Base-by-base conservation (phyloP, 2,329 filamentous ascomycete species). In the Claviceps africana region DNA sequence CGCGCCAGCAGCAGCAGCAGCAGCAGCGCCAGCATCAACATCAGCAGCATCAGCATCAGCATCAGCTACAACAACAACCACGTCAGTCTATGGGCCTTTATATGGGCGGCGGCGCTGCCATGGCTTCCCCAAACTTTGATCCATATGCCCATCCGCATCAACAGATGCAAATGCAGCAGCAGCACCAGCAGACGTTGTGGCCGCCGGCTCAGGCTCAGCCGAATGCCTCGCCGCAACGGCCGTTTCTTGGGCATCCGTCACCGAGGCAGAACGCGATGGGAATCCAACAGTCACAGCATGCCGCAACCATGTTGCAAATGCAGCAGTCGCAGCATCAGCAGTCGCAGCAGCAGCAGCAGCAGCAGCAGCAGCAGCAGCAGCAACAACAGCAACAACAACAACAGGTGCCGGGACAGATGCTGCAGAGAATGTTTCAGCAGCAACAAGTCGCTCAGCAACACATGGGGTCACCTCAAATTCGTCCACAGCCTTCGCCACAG, bases 71-170 rank as follows among this genome's bases (percentile, higher is more conserved):
- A 3, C 25, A 25, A 8, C 54, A 55, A n/a, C 51, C 54, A 10
- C 56, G 51, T 3, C 55, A 54, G 17, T 46, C 53, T 13, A 25
- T 37, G 9, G 35, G 39, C 30, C 53, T 33, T 28, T 53, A 51
- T 19, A 42, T 53, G 33, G 48, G 51, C 21, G 35, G 40, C 37
- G 42, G 30, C 28, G 47, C 30, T 28, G 53, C 35, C 15, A 50
- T 53, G 13, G 9, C 25, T 21, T 39, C 45, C 9, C 48, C 37
- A 15, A 51, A 22, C 39, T 53, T 37, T 8, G 52, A 53, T 37
- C 64, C 69, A 47, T 56, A 52, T 46, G 47, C 53, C 46, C 57
- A 59, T 30, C 59, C 51, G 46, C 57, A 59, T 35, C 60, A 54
- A 40, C 53, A 55, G 37, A 47, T 50, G 42, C 45, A 48, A 17